phyloP scores from a whole-genome alignment of 495 filamentous ascomycete species.

The Penicillium malachiteum region DNA sequence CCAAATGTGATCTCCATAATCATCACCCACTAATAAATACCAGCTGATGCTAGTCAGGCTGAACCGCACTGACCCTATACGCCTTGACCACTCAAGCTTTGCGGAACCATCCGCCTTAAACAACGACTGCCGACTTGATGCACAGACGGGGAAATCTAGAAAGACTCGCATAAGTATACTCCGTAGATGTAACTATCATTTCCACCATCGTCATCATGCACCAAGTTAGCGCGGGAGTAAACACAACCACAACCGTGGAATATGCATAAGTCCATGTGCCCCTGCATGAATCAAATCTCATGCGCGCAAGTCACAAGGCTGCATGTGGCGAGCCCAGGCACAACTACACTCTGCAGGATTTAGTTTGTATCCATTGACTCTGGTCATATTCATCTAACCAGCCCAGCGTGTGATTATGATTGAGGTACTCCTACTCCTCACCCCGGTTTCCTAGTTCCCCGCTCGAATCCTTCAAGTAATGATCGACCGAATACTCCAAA shows the following conservation, averaged over 20 bases:
- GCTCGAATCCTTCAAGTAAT: slow-evolving; percentile 3
- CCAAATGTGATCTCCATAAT: too few species aligned
- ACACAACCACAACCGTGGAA: not conserved
- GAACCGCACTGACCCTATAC: slow-evolving; percentile 4
- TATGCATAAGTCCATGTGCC: not conserved
- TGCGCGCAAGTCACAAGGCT: not conserved
- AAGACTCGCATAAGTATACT: too few species aligned
- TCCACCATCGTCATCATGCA: too few species aligned
- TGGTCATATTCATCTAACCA: not conserved
- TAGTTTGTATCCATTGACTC: not conserved
- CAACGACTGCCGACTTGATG: slow-evolving; percentile 1
- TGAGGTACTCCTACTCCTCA: not conserved
- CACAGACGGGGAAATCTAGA: too few species aligned
- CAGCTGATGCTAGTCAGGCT: not conserved
- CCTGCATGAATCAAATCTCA: not conserved
- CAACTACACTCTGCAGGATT: too few species aligned
- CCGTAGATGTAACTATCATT: too few species aligned
- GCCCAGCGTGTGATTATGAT: not conserved
- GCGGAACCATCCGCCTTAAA: slow-evolving; percentile 9
- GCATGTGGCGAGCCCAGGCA: not conserved
- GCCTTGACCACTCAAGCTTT: slow-evolving; percentile 17
- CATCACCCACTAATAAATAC: too few species aligned
- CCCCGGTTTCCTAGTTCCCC: too few species aligned
- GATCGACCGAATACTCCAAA: not conserved
- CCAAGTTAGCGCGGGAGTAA: too few species aligned